A percentile compares a stretch with the other conserved stretches of the same genome.
Evolutionary conservation across 2,329 filamentous ascomycete species (phyloP).

Genomic region (Ascochyta viciae-villosae): DNA sequence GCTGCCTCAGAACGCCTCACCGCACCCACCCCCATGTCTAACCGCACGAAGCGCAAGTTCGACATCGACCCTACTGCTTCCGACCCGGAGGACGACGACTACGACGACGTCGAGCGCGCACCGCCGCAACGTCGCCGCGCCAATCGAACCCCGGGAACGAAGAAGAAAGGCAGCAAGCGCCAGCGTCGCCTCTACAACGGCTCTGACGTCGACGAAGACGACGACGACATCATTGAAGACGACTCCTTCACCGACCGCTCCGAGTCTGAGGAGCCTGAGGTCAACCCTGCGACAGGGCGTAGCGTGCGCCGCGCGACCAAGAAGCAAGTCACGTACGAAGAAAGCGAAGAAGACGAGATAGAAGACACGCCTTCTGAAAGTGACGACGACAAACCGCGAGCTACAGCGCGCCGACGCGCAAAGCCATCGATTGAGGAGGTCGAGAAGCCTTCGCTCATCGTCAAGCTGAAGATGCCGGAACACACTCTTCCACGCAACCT

Average conservation of each 20-base stretch:
- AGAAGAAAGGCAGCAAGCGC: constrained; percentile 43
- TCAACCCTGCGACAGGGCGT: constrained; percentile 63
- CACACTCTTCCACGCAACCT: constrained; percentile 31
- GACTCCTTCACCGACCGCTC: constrained; percentile 52
- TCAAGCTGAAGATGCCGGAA: constrained; percentile 51
- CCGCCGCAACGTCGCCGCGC: constrained; percentile 40
- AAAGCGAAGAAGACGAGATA: constrained; percentile 58
- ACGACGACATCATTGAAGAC: constrained; percentile 58
- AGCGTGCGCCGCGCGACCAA: constrained; percentile 63
- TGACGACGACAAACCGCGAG: constrained; percentile 35
- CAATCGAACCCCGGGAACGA: constrained; percentile 35
- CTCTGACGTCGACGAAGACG: constrained; percentile 51
- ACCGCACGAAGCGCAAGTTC: constrained; percentile 50
- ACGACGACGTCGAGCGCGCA: constrained; percentile 41
- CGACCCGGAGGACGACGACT: constrained; percentile 49
- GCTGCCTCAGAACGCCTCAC: constrained; percentile 28
- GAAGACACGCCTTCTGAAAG: constrained; percentile 48
- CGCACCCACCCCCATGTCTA: constrained; percentile 44
- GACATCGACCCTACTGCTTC: constrained; percentile 50
- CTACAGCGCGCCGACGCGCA: constrained; percentile 27
- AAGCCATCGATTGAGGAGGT: constrained; percentile 38
- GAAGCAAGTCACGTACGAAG: constrained; percentile 63
- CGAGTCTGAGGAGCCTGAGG: constrained; percentile 57
- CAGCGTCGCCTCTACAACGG: constrained; percentile 43
- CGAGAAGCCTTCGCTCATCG: constrained; percentile 47